Base-by-base conservation (phyloP, 768 basidiomycete genomes). In the Fistulinella prunicolor region DNA sequence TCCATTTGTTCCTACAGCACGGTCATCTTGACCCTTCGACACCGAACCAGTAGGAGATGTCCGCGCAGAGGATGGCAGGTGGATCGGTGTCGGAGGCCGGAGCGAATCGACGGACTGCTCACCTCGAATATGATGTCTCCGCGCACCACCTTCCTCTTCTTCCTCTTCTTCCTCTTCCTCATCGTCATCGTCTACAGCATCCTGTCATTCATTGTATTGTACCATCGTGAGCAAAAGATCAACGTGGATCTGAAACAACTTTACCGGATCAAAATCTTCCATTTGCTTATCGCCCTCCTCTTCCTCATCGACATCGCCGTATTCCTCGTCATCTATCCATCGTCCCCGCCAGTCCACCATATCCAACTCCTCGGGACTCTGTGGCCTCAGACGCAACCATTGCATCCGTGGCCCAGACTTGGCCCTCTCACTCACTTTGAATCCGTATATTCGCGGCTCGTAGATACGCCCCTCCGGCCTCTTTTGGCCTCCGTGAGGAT, bases 361-460 rank as follows among this genome's bases (percentile, higher is more conserved):
- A 57, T 94, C 91, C 59, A 97, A 67, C 58, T 94, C 91, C 46
- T 80, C 79, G 2, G 83, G 78, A 49, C 75, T 82, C 65, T 87
- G 83, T 26, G 95, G 95, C 49, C 95, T 75, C 67, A 93, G 66
- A 46, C 96, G 77, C 67, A 98, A 68, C 96, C 96, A 99, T 61
- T 86, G 85, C 94, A 99, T 98, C 49, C 96, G 78, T 13, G 96
- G 96, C 5, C 96, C 96, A 58, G 82, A 89, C 66, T 92, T 89
- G 10, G 96, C 93, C 43, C 90, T 76, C 66, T 99, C 96, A 63
- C 87, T 94, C 22, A 99, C 95, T 70, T 87, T 90, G 78, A 99
- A 99, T 0, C 96, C 96, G 59, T 98, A 98, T 62, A 99, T 95
- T 66, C 87, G 80, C 6, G 94, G 90, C 14, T 83, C 77, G 63